phyloP scores from a whole-genome alignment of 106 monocot species.

The Platanthera zijinensis region DNA sequence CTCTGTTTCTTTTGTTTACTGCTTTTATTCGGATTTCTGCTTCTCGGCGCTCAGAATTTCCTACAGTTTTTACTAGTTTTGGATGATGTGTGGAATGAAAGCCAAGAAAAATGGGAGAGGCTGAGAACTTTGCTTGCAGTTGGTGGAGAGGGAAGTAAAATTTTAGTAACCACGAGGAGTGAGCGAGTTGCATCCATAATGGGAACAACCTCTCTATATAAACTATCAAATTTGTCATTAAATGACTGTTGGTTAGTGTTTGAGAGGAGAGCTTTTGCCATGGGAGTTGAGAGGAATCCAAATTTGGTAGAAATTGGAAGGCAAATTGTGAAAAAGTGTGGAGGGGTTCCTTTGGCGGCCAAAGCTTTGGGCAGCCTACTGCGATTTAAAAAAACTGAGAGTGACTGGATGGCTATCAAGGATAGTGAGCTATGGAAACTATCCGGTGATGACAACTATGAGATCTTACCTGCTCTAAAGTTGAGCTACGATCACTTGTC shows the following conservation, averaged over 20 bases:
- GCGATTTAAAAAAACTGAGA: neutral
- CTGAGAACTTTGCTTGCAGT: constrained; percentile 12
- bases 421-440: constrained; percentile 17
- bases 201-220: neutral
- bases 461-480: constrained; percentile 8
- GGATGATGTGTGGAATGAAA: constrained; percentile 41
- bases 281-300: neutral
- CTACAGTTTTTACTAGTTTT: constrained; percentile 32
- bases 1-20: no score
- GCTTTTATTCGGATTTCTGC: no score
- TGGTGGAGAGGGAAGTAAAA: constrained; percentile 17
- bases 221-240: constrained; percentile 5
- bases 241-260: constrained; percentile 25
- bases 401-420: constrained; percentile 12
- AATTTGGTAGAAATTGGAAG: constrained; percentile 16
- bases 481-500: constrained; percentile 23
- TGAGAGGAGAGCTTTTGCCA: constrained; percentile 23
- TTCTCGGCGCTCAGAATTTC: no score
- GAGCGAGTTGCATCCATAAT: constrained; percentile 16
- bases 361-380: constrained; percentile 25
- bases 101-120: constrained; percentile 13
- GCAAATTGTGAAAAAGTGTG: constrained; percentile 36
- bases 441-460: neutral
- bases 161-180: constrained; percentile 26
- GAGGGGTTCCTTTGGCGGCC: constrained; percentile 25